phyloP scores from a whole-genome alignment of 345 rosid species.

The Firmiana major region DNA sequence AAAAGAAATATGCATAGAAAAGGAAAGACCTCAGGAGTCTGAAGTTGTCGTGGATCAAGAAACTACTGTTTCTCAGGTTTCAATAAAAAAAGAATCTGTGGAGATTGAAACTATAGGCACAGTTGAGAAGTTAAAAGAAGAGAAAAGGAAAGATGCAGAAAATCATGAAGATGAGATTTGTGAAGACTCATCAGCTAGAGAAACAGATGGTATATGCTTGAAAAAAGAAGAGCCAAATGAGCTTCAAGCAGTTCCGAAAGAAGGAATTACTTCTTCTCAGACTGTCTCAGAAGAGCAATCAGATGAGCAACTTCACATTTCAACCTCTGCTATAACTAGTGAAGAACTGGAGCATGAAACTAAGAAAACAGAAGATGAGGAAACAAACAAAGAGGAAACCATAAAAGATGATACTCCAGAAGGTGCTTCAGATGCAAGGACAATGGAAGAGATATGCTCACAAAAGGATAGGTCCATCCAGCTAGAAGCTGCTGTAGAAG shows the following conservation, averaged over 20 bases:
- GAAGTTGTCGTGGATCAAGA: neutral
- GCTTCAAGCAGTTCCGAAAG: slow-evolving; percentile 1
- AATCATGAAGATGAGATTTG: slow-evolving; percentile 24
- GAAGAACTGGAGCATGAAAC: slow-evolving; percentile 10
- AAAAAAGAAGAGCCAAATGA: slow-evolving; percentile 19
- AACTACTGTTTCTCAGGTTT: neutral
- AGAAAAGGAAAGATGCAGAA: slow-evolving; percentile 18
- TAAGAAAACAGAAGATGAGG: neutral
- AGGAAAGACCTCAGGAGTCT: neutral
- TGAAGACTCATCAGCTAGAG: neutral
- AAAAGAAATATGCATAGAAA: neutral
- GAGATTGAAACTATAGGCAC: slow-evolving; percentile 1
- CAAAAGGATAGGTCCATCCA: slow-evolving; percentile 4
- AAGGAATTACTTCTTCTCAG: slow-evolving; percentile 12
- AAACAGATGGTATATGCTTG: neutral
- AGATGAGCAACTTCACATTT: slow-evolving; percentile 12
- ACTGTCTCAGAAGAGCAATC: slow-evolving; percentile 18
- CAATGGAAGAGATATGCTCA: slow-evolving; percentile 16
- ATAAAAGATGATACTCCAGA: slow-evolving; percentile 17
- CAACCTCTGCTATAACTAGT: slow-evolving; percentile 11
- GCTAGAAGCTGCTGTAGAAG: neutral
- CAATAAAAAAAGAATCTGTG: slow-evolving; percentile 5
- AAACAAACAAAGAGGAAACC: neutral
- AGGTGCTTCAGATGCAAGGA: slow-evolving; percentile 15
- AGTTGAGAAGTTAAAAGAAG: slow-evolving; percentile 25